phyloP scores from a whole-genome alignment of 495 filamentous ascomycete species.

The Aspergillus homomorphus region DNA sequence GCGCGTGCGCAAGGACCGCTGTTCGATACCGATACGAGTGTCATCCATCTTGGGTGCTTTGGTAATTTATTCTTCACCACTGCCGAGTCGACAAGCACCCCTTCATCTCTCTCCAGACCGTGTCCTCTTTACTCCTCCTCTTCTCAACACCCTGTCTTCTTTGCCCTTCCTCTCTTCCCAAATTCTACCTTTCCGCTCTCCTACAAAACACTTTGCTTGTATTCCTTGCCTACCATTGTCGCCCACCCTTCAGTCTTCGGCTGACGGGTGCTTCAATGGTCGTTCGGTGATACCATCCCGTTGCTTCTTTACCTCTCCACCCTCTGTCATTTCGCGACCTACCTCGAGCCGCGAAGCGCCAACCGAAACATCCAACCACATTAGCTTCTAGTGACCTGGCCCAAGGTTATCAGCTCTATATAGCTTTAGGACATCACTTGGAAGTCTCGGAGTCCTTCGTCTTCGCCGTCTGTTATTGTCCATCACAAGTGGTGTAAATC shows the following conservation, averaged over 20 bases:
- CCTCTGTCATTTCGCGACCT: not conserved
- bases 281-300: constrained; percentile 19
- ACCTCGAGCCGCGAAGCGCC: constrained; percentile 12
- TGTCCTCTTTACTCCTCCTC: constrained; percentile 32
- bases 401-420: constrained; percentile 3
- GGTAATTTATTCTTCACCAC: constrained; percentile 15
- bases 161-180: constrained; percentile 12
- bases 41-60: not conserved
- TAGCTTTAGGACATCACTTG: not conserved
- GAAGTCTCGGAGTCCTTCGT: not conserved
- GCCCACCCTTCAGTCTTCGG: constrained; percentile 3
- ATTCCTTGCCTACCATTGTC: constrained; percentile 1
- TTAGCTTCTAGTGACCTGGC: not conserved
- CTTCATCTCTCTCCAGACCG: constrained; percentile 26
- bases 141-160: constrained; percentile 18
- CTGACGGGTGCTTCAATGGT: constrained; percentile 17
- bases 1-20: not conserved
- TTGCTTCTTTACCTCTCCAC: not conserved
- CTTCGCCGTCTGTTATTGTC: not conserved
- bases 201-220: constrained; percentile 12
- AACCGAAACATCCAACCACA: constrained; percentile 9
- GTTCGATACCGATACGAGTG: constrained; percentile 1
- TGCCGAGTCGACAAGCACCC: constrained; percentile 11
- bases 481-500: constrained; percentile 7
- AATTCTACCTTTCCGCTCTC: constrained; percentile 11